Conservation (phyloP, 352 stramenopile genomes). For the Peronospora belbahrii region DNA sequence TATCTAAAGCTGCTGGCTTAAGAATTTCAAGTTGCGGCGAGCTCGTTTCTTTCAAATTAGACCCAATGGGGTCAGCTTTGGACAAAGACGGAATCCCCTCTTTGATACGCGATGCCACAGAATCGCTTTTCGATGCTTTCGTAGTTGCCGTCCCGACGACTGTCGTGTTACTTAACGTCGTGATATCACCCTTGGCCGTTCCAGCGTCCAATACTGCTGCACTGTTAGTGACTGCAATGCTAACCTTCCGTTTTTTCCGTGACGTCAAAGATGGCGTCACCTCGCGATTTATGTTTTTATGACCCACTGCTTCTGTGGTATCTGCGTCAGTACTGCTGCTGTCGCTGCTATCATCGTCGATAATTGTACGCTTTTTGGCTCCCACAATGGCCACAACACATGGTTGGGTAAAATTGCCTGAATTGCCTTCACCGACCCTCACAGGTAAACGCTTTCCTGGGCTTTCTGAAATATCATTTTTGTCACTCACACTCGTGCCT, state of each 20-base stretch:
- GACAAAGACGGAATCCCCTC: not conserved
- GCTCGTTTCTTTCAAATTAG: not conserved
- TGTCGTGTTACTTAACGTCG: not conserved
- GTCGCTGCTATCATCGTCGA: constrained; percentile 54
- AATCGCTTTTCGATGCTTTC: not conserved
- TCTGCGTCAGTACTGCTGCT: constrained; percentile 36
- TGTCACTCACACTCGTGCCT: not conserved
- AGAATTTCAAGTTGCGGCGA: not conserved
- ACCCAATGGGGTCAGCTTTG: not conserved
- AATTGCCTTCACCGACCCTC: constrained; percentile 23
- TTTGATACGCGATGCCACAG: not conserved
- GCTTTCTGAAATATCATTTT: not conserved
- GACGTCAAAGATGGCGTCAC: constrained; percentile 2
- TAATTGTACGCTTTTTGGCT: constrained; percentile 52
- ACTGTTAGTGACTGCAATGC: constrained; percentile 1
- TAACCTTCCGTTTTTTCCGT: constrained; percentile 18
- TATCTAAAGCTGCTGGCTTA: constrained; percentile 1
- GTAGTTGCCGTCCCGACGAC: not conserved
- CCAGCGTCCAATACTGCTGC: not conserved
- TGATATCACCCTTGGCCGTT: not conserved
- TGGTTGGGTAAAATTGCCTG: constrained; percentile 9
- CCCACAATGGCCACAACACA: constrained; percentile 18
- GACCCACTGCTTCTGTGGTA: not conserved
- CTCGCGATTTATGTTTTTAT: not conserved
- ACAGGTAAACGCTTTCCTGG: constrained; percentile 3